Base-by-base conservation (phyloP, 2,329 filamentous ascomycete genomes). In the Apiospora kogelbergensis region DNA sequence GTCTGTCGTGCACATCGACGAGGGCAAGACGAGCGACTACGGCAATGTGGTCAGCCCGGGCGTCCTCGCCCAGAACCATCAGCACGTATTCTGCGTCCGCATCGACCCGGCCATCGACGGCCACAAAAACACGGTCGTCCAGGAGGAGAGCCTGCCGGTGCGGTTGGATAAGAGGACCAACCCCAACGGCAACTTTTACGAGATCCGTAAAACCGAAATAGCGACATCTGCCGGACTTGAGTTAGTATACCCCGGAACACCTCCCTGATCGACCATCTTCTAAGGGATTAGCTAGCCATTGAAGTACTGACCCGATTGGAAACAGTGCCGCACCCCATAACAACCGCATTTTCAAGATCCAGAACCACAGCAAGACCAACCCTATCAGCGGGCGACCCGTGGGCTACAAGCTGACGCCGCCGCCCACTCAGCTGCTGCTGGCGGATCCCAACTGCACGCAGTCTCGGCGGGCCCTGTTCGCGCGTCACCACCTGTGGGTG, bases 41-140 rank as follows among this genome's bases (percentile, higher is more conserved):
- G 89, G 88, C 11, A 92, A 88, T 57, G 84, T 91, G n/a, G 89
- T 93, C 0, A 84, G 85, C 0, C 85, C 87, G 0, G 89, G 90
- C 0, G 87, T 88, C 0, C 77, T 91, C 4, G 90, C 90, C 0
- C 88, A 89, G 26, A 90, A 91, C 75, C 90, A 92, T 70, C 90
- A 92, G 74, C 89, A 92, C 76, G 82, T 92, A 42, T 92, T 92
- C 75, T 85, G 82, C 17, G 76, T 89, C 30, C 84, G 89, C 0
- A 86, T 92, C n/a, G 90, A 92, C 72, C 88, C 88, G 1, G 84
- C 83, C 45, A 83, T 89, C 71, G 87, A 89, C 75, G 78, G 76
- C 22, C 77, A 77, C 63, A 63, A 53, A 13, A 77, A 76, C 0
- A 67, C 72, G 5, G 71, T 79, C 40, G 73, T 78, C 10, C 60